phyloP scores from a whole-genome alignment of 1,139 yeast species.

The Arxiozyma telluris region DNA sequence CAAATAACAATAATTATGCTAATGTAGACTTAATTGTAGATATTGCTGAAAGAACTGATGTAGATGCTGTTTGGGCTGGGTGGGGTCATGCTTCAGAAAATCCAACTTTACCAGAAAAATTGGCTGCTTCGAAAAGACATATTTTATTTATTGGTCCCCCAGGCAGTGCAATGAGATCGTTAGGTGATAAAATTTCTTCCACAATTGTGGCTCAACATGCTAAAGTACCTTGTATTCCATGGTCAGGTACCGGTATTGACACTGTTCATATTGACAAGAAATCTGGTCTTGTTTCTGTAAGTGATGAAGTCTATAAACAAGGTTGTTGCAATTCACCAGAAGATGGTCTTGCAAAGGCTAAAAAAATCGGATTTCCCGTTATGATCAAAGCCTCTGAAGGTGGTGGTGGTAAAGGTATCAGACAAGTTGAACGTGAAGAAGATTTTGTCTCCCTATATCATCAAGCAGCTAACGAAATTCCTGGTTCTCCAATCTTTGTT shows the following conservation, averaged over 20 bases:
- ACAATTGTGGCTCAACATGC: constrained; percentile 99
- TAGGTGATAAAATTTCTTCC: constrained; percentile 95
- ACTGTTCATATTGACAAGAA: constrained; percentile 58
- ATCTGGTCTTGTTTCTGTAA: constrained; percentile 79
- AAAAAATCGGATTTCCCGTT: constrained; percentile 84
- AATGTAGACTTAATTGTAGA: constrained; percentile 96
- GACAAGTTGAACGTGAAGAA: constrained; percentile 76
- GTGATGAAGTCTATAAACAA: constrained; percentile 68
- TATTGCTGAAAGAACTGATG: constrained; percentile 91
- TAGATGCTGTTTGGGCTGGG: constrained; percentile 99
- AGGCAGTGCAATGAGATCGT: constrained; percentile 97
- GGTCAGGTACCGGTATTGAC: constrained; percentile 98
- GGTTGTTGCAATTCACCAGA: constrained; percentile 85
- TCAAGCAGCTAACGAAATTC: constrained; percentile 91
- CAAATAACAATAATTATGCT: constrained; percentile 95
- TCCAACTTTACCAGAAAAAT: constrained; percentile 84
- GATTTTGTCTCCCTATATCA: constrained; percentile 62
- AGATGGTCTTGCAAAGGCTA: constrained; percentile 80
- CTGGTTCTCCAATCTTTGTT: constrained; percentile 91
- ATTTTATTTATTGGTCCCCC: constrained; percentile 96
- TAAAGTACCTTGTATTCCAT: constrained; percentile 93
- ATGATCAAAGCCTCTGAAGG: constrained; percentile 98
- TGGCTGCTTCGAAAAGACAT: constrained; percentile 83
- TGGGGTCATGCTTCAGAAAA: constrained; percentile 99
- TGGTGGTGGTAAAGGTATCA: constrained; percentile 98